Conservation (phyloP, 1,284 basidiomycete genomes). For the Pseudozyma sp. region DNA sequence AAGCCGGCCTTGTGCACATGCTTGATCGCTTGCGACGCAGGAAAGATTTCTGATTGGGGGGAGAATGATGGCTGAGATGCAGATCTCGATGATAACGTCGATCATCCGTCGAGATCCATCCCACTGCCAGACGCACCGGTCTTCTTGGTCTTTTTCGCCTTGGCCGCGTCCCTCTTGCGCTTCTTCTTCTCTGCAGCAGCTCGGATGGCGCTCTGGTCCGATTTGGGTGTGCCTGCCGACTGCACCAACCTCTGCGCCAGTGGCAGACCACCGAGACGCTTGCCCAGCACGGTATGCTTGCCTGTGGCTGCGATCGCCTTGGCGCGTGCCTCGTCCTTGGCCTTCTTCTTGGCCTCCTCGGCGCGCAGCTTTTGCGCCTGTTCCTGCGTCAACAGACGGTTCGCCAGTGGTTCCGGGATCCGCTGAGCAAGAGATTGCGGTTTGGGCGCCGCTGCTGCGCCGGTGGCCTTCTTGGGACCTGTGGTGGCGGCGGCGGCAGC, state of each 20-base stretch:
- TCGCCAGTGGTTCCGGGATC: constrained; percentile 46
- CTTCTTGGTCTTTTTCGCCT: constrained; percentile 30
- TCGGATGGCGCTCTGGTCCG: constrained; percentile 28
- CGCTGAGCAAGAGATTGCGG: constrained; percentile 32
- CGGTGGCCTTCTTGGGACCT: constrained; percentile 9
- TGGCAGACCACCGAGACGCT: constrained; percentile 40
- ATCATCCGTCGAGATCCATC: constrained; percentile 40
- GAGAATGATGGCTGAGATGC: not conserved
- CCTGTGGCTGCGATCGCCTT: constrained; percentile 36
- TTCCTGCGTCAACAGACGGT: constrained; percentile 44
- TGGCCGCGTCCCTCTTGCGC: constrained; percentile 32
- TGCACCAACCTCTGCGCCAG: constrained; percentile 45
- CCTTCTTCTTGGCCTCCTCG: constrained; percentile 51
- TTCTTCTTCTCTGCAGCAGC: constrained; percentile 51
- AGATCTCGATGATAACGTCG: not conserved
- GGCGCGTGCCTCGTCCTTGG: constrained; percentile 27
- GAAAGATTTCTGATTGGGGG: too few species aligned
- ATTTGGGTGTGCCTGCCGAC: constrained; percentile 48
- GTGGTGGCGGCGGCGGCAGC: constrained; percentile 3
- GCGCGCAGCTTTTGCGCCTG: constrained; percentile 48
- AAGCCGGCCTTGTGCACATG: too few species aligned
- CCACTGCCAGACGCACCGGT: constrained; percentile 2
- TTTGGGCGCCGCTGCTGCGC: constrained; percentile 11
- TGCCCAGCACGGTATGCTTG: constrained; percentile 40
- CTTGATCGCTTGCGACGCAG: too few species aligned